Evolutionary conservation across 2,329 filamentous ascomycete genomes (phyloP), one percentile per base, ranked within the genome.

Genomic region (Aspergillus clavatus): DNA sequence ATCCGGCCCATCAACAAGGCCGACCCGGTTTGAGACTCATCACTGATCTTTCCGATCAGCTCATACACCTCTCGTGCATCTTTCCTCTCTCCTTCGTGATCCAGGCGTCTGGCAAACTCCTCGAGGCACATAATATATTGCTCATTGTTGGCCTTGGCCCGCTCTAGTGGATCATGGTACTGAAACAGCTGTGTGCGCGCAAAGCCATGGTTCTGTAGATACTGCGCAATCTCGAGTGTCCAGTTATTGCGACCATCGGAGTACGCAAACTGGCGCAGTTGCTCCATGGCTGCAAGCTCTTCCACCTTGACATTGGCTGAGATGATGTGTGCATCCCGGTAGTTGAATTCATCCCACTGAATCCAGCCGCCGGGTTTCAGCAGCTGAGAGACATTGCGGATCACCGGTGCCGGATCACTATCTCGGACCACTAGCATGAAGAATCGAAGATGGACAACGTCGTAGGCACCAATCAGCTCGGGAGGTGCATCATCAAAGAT

Each of bases 381-480:
- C 41, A 47, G 19, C n/a, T 14, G 21, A 23, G 22, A 5, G n/a
- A 44, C 24, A 8, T 44, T 47, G 7, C 38, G 40, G 8, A 44
- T 44, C 3, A 44, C 14, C 5, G 41, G 38, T 3, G 8, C 12
- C 2, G 45, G 41, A 10, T 47, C 45, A 11, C 45, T 40, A 12
- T 47, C 40, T 14, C 26, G 36, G 3, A 47, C 29, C 7, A 41
- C 38, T 3, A 43, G 41, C 22, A 47, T 18, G 2, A 48, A 38
- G 11, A 53, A 22, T 8, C 50, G 50, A 3, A 59, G 29, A 16
- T 60, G 55, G 2, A 61, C 52, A 1, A 61, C 37, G 40, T 61
- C 57, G 45, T 59, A 60, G n/a, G 51, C 46, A 4, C 46, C 47
- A 5, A 45, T 37, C 1, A 61, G 43, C 2, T 50, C 39, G 6